Conservation (phyloP, 106 monocot species). For the Platanthera guangdongensis region DNA sequence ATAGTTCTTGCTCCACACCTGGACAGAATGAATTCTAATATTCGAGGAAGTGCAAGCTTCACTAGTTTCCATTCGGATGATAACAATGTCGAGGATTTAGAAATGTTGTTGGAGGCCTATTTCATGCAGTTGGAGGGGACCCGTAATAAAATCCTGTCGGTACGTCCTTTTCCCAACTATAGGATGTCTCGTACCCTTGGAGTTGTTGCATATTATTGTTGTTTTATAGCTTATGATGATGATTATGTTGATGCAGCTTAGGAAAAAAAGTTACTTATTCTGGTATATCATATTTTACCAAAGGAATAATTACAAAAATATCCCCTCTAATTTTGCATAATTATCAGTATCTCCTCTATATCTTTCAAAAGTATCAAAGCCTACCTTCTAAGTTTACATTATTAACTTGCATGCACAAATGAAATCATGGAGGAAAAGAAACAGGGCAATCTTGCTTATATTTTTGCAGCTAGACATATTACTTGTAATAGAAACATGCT, state of each 20-base stretch:
- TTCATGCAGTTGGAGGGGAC: slow-evolving; percentile 95
- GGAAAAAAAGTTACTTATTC: background rate
- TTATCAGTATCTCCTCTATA: too few species aligned
- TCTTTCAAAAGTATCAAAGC: too few species aligned
- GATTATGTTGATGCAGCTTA: background rate
- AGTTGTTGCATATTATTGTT: background rate
- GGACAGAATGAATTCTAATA: slow-evolving; percentile 42
- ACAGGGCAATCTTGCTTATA: too few species aligned
- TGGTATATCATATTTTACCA: background rate
- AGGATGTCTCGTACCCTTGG: background rate
- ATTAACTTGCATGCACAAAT: too few species aligned
- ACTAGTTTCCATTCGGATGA: slow-evolving; percentile 60
- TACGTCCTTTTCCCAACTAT: slow-evolving; percentile 21
- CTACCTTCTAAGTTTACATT: too few species aligned
- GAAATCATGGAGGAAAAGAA: too few species aligned
- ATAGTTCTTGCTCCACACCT: slow-evolving; percentile 41
- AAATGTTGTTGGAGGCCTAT: slow-evolving; percentile 96
- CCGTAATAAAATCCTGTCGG: slow-evolving; percentile 92
- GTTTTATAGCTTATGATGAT: background rate
- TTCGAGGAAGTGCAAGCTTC: slow-evolving; percentile 51
- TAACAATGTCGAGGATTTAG: slow-evolving; percentile 89
- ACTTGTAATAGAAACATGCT: too few species aligned
- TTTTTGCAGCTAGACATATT: too few species aligned
- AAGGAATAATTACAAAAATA: too few species aligned
- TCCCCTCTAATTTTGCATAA: too few species aligned